Evolutionary conservation across 2,329 filamentous ascomycete genomes (phyloP).

Genomic region (Colletotrichum australisinense): DNA sequence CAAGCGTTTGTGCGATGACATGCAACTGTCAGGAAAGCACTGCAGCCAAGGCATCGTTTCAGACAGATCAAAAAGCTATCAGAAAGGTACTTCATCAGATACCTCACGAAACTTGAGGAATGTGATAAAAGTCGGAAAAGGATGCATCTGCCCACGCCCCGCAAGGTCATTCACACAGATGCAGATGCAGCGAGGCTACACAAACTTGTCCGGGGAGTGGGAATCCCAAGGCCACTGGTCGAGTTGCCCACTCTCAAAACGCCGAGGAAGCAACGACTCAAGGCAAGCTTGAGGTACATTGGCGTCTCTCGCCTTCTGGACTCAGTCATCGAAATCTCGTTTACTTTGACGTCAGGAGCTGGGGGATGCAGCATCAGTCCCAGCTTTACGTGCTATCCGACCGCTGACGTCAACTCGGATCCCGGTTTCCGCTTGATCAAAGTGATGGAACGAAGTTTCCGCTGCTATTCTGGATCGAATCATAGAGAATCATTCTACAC

Average conservation of each 20-base stretch:
- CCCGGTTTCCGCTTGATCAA: background rate
- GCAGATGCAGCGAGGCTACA: background rate
- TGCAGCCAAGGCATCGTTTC: background rate
- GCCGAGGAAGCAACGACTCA: background rate
- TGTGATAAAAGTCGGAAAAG: fast-evolving
- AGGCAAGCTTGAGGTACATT: background rate
- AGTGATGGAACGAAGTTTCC: too few relatives aligned
- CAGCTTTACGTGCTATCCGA: background rate
- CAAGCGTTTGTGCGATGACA: background rate
- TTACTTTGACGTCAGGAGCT: background rate
- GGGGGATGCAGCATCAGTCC: background rate
- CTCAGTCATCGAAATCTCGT: background rate
- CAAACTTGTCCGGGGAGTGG: background rate
- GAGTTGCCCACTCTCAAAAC: background rate
- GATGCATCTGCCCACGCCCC: background rate
- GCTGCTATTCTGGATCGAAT: too few relatives aligned
- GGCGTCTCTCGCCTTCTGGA: background rate
- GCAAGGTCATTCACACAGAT: background rate
- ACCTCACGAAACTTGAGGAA: background rate
- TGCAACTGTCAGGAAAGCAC: background rate
- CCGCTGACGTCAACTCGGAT: background rate
- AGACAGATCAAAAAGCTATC: too few relatives aligned
- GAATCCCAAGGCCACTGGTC: background rate
- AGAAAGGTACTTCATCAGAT: too few relatives aligned
- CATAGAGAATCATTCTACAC: background rate